These are phyloP conservation scores for Xerophyta viscosa DNA, from an alignment of 106 monocot genomes.

Conservation along the genomic window DNA sequence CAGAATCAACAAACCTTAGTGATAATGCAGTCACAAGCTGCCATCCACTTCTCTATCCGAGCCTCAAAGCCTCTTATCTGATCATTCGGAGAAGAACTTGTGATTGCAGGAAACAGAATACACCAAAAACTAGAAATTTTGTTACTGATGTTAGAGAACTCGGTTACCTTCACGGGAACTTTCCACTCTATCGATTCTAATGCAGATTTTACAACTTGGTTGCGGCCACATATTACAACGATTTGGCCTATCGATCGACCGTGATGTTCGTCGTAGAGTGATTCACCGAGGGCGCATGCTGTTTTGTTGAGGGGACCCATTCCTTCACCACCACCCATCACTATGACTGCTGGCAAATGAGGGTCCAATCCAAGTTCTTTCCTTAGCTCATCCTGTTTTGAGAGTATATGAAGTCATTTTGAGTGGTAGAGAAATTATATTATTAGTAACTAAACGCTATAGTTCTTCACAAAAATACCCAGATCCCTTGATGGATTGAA, in stretches of 20 bases:
- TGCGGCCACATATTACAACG: slow-evolving; percentile 78
- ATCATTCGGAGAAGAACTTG: neutral
- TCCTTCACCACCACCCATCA: slow-evolving; percentile 96
- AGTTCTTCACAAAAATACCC: no score
- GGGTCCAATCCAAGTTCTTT: slow-evolving; percentile 63
- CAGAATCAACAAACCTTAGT: slow-evolving; percentile 27
- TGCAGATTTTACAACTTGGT: slow-evolving; percentile 35
- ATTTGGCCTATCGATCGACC: slow-evolving; percentile 56
- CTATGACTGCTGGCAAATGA: slow-evolving; percentile 57
- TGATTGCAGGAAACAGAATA: no score
- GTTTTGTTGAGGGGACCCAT: slow-evolving; percentile 84
- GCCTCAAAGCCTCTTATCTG: slow-evolving; percentile 51
- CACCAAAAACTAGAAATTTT: no score
- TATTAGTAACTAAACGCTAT: no score
- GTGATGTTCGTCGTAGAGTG: slow-evolving; percentile 33
- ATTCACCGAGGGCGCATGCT: slow-evolving; percentile 54
- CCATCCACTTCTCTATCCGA: slow-evolving; percentile 74
- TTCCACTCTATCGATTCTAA: slow-evolving; percentile 48
- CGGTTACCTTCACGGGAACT: slow-evolving; percentile 67
- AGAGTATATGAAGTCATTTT: no score
- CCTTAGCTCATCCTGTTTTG: slow-evolving; percentile 58
- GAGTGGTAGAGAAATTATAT: no score
- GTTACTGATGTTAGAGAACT: no score
- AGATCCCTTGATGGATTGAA: no score
- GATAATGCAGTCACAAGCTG: slow-evolving; percentile 61